Conservation (phyloP, 352 stramenopile species). For the Pythium vanterpoolii region DNA sequence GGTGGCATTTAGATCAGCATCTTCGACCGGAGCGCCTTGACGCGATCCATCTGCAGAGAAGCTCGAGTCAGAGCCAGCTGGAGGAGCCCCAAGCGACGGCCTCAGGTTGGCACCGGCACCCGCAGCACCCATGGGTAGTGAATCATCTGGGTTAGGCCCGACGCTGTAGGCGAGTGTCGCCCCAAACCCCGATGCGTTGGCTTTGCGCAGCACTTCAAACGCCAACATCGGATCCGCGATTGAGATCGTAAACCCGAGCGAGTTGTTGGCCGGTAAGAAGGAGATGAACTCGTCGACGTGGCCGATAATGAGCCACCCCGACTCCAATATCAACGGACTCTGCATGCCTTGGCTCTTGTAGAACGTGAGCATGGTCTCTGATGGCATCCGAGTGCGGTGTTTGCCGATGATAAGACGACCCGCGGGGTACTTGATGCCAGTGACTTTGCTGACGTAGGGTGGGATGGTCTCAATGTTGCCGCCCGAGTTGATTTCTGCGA, state of each 20-base stretch:
- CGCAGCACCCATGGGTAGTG: neutral
- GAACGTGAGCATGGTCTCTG: slow-evolving; percentile 9
- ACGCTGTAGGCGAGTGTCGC: slow-evolving; percentile 1
- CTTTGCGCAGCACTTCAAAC: slow-evolving; percentile 1
- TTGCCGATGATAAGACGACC: slow-evolving; percentile 15
- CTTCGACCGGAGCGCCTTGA: no score
- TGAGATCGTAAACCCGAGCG: slow-evolving; percentile 3
- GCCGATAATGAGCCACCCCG: slow-evolving; percentile 12
- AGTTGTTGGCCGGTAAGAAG: slow-evolving; percentile 13
- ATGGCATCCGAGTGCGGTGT: slow-evolving; percentile 2
- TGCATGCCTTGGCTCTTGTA: slow-evolving; percentile 11
- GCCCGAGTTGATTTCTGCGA: slow-evolving; percentile 13
- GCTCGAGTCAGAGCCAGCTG: no score
- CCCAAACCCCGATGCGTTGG: neutral
- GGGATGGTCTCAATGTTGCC: slow-evolving; percentile 19
- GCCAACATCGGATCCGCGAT: slow-evolving; percentile 1
- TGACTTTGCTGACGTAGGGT: slow-evolving; percentile 9
- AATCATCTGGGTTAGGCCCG: neutral
- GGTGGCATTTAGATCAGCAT: no score
- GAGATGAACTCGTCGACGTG: slow-evolving; percentile 16
- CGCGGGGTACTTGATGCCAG: neutral
- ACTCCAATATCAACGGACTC: slow-evolving; percentile 4
- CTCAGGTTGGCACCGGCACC: no score
- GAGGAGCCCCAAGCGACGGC: no score
- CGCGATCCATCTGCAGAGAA: no score